Base-by-base conservation (phyloP, 179 eudicot species). In the Beta macrorhiza region DNA sequence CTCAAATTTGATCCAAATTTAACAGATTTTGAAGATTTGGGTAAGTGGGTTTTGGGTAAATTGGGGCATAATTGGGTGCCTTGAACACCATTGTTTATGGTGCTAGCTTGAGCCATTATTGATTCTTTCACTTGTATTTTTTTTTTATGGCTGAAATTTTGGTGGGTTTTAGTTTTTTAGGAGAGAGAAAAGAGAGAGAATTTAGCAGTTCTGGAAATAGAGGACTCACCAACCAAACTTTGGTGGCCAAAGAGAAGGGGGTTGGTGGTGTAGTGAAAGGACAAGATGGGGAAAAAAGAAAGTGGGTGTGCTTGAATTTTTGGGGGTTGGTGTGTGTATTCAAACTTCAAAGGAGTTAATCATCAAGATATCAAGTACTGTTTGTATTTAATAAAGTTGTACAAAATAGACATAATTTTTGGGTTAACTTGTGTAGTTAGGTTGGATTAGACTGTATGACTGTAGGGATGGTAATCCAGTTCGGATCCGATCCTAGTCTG, bases 91-190 rank as follows among this genome's bases (percentile, higher is more conserved):
- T 85, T 83, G 75, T 85, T 80, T 52, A 91, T 79, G 83, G 78
- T 86, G 49, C 85, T 81, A 67, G 87, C 90, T 63, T 89, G 92
- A 77, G 91, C 85, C 94, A 91, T 90, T 65, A 47, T 63, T 71
- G 14, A 29, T 12, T 49, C 65, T 3, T 13, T 12, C 32, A 37
- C 29, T 77, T 69, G 75, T 52, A 42, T 5, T 25, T 52, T 72
- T 22, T 22, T 65, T 70, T 29, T 68, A 42, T 67, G 63, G 72
- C 29, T 12, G 9, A 72, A 67, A 71, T 47, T 61, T 74, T 16
- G 79, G 58, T 78, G 56, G 79, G 79, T 19, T 58, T 59, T 4
- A 37, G 22, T 10, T 4, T 57, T 71, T 57, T 25, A 20, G 32
- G 37, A 73, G 7, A 20, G n/a, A 25, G 61, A 14, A 29, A 29